Percentiles rank a stretch among this genome's conserved stretches.
These are phyloP conservation scores for Lentinula boryana DNA, from an alignment of 768 basidiomycete genomes.

Conservation along the genomic window DNA sequence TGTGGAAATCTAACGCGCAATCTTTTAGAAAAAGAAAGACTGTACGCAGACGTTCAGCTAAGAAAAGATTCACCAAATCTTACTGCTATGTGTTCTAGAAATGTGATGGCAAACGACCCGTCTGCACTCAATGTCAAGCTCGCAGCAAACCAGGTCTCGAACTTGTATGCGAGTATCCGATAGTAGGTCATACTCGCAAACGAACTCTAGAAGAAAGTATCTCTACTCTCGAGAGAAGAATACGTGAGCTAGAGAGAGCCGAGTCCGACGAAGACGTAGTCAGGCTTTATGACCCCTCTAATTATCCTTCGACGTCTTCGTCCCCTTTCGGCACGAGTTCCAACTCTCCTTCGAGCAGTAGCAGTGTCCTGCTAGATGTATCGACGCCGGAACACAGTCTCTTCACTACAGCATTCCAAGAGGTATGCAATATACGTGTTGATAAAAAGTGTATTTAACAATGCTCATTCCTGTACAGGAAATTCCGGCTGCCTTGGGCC, in stretches of 20 bases:
- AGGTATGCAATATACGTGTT: not conserved
- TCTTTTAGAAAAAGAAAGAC: slow-evolving; percentile 1
- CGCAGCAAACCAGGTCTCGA: slow-evolving; percentile 26
- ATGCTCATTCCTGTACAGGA: not conserved
- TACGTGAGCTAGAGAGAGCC: slow-evolving; percentile 30
- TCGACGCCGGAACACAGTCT: not conserved
- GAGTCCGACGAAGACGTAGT: slow-evolving; percentile 10
- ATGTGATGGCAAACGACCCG: slow-evolving; percentile 34
- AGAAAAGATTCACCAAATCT: not conserved
- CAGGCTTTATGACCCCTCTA: slow-evolving; percentile 8
- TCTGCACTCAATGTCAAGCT: slow-evolving; percentile 32
- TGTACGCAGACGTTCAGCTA: slow-evolving; percentile 17
- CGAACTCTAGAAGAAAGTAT: slow-evolving; percentile 36
- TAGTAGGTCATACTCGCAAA: slow-evolving; percentile 29
- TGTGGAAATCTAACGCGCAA: not conserved
- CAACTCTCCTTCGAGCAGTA: not conserved
- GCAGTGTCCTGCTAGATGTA: not conserved
- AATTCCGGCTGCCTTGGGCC: slow-evolving; percentile 31
- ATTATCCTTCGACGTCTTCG: slow-evolving; percentile 9
- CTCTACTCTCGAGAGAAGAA: slow-evolving; percentile 28
- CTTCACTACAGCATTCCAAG: not conserved
- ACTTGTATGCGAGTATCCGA: slow-evolving; percentile 33
- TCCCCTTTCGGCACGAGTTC: slow-evolving; percentile 1
- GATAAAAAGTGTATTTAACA: not conserved
- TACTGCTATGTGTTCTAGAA: slow-evolving; percentile 17